Conservation (phyloP, 768 basidiomycete species). For the Lactarius vividus region DNA sequence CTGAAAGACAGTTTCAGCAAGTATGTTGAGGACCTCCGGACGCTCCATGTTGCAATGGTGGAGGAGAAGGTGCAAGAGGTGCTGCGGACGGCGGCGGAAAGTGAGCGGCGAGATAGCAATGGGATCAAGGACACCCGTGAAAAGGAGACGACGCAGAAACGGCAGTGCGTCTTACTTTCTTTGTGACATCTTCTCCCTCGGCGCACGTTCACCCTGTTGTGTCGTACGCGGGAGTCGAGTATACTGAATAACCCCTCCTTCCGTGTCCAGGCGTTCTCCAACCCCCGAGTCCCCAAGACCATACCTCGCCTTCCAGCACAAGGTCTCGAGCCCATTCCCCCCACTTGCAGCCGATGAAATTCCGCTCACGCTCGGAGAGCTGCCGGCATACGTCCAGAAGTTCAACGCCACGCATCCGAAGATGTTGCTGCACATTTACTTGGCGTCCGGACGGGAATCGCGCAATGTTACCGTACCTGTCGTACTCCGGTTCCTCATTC, state of each 20-base stretch:
- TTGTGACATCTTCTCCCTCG: background rate
- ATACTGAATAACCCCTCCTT: background rate
- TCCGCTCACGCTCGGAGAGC: slow-evolving; percentile 43
- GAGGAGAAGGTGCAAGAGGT: slow-evolving; percentile 59
- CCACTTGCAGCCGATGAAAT: slow-evolving; percentile 36
- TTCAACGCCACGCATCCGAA: slow-evolving; percentile 48
- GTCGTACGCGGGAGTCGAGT: background rate
- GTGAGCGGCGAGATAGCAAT: slow-evolving; percentile 50
- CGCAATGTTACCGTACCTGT: slow-evolving; percentile 34
- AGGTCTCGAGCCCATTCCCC: slow-evolving; percentile 44
- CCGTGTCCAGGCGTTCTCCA: slow-evolving; percentile 41
- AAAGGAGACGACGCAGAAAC: slow-evolving; percentile 51
- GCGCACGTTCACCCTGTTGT: background rate
- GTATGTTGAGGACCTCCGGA: slow-evolving; percentile 45
- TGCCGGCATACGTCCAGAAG: slow-evolving; percentile 54
- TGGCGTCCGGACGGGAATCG: slow-evolving; percentile 32
- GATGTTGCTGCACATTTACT: slow-evolving; percentile 52
- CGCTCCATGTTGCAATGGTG: slow-evolving; percentile 46
- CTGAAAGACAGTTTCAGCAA: slow-evolving; percentile 18
- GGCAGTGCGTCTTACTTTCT: slow-evolving; percentile 43
- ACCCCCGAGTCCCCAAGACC: slow-evolving; percentile 63
- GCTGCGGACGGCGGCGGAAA: slow-evolving; percentile 51
- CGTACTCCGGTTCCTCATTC: slow-evolving; percentile 57
- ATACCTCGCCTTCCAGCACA: slow-evolving; percentile 46
- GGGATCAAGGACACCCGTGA: slow-evolving; percentile 47